Conservation (phyloP, 2,329 filamentous ascomycete species). For the Diaporthe caulivora region DNA sequence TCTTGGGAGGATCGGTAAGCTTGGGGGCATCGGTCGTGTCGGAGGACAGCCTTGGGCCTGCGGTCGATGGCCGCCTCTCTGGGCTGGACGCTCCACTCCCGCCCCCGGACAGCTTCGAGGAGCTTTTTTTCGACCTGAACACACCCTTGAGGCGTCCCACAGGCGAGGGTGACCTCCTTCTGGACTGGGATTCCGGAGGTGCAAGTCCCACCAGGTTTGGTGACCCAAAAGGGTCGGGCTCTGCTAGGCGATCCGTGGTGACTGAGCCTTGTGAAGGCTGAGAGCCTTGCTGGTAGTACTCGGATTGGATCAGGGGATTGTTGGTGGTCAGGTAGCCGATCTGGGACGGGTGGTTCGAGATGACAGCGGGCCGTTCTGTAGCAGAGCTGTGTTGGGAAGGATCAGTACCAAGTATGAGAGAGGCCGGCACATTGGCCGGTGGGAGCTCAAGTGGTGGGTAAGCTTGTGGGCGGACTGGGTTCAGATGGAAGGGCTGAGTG, state of each 20-base stretch:
- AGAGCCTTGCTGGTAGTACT: conserved; percentile 58
- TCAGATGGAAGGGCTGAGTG: conserved; percentile 11
- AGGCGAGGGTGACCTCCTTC: conserved; percentile 74
- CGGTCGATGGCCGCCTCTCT: conserved; percentile 44
- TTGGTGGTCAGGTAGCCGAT: conserved; percentile 77
- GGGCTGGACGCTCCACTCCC: conserved; percentile 59
- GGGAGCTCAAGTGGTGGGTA: conserved; percentile 30
- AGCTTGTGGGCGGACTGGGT: conserved; percentile 11
- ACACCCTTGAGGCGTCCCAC: conserved; percentile 79
- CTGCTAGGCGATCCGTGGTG: conserved; percentile 36
- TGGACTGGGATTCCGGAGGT: conserved; percentile 57
- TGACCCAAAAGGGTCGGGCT: conserved; percentile 35
- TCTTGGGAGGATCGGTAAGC: conserved; percentile 31
- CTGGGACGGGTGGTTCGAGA: conserved; percentile 73
- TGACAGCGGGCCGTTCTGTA: conserved; percentile 57
- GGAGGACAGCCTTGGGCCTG: conserved; percentile 33
- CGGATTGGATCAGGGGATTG: conserved; percentile 74
- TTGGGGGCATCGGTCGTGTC: conserved; percentile 29
- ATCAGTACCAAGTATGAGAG: conserved; percentile 29
- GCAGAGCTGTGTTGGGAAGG: conserved; percentile 40
- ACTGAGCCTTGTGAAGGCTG: conserved; percentile 51
- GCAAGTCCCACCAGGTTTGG: conserved; percentile 49
- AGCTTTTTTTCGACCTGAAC: conserved; percentile 70
- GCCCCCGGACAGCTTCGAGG: conserved; percentile 46
- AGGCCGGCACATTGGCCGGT: conserved; percentile 19